These are phyloP conservation scores for Caloboletus inedulis DNA, from an alignment of 1,284 basidiomycete species.

Conservation along the genomic window DNA sequence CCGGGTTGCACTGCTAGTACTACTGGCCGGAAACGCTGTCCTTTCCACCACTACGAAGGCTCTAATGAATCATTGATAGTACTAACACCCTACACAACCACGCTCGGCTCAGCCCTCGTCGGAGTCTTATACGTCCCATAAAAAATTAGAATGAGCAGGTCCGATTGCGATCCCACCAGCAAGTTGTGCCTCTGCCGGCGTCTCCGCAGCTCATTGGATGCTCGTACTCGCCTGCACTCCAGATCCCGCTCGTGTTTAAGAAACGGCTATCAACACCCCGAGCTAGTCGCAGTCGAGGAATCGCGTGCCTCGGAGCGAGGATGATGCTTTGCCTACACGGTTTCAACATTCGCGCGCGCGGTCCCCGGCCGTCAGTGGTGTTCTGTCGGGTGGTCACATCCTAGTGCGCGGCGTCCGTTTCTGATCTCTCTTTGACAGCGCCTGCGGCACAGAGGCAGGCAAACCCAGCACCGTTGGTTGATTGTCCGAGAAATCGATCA, in stretches of 20 bases:
- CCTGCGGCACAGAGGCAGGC: background rate
- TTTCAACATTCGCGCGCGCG: background rate
- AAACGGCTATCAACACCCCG: background rate
- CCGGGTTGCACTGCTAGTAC: background rate
- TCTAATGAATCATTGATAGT: background rate
- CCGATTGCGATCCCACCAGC: background rate
- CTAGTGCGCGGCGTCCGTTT: background rate
- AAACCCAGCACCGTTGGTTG: background rate
- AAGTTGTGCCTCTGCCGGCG: background rate
- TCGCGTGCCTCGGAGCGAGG: background rate
- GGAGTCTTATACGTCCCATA: background rate
- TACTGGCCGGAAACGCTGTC: background rate
- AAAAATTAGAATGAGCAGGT: background rate
- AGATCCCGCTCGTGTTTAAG: background rate
- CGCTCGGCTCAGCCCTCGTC: background rate
- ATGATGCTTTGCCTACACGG: slow-evolving; percentile 5
- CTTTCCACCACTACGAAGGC: background rate
- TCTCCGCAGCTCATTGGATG: slow-evolving; percentile 6
- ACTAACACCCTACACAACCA: background rate
- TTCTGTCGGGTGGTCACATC: background rate
- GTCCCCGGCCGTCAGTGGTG: background rate
- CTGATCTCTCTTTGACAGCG: background rate
- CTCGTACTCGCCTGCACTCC: slow-evolving; percentile 13
- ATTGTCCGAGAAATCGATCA: background rate
- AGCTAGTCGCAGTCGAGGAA: background rate